Evolutionary conservation across 352 stramenopile genomes (phyloP).

Genomic region (Phytophthora syringae): DNA sequence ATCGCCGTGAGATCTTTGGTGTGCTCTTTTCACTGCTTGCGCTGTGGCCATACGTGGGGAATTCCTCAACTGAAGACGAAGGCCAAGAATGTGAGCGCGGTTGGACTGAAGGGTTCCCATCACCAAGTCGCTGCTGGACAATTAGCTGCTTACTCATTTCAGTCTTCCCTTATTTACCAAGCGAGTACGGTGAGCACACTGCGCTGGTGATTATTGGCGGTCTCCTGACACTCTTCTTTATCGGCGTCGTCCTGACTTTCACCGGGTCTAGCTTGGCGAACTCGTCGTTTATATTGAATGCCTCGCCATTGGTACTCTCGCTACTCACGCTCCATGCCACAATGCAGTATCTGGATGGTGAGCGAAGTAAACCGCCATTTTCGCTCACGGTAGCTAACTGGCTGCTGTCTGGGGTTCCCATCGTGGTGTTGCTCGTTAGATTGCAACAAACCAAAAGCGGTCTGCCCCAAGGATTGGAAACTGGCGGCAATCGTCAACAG

Average conservation of each 20-base stretch:
- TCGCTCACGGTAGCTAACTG: conserved; percentile 65
- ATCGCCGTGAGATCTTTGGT: conserved; percentile 69
- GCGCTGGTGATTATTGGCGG: conserved; percentile 63
- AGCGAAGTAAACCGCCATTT: conserved; percentile 59
- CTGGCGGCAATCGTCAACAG: conserved; percentile 1
- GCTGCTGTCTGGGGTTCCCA: conserved; percentile 49
- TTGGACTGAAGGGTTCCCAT: conserved; percentile 9
- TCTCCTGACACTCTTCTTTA: conserved; percentile 29
- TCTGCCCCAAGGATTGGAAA: conserved; percentile 12
- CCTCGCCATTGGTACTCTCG: conserved; percentile 37
- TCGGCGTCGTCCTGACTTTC: conserved; percentile 1
- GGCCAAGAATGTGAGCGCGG: neutral
- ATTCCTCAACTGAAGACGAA: conserved; percentile 4
- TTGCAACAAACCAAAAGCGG: conserved; percentile 11
- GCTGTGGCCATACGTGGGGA: conserved; percentile 48
- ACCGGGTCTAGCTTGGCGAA: conserved; percentile 1
- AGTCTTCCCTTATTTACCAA: conserved; percentile 76
- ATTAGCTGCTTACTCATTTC: conserved; percentile 64
- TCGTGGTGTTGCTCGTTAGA: conserved; percentile 41
- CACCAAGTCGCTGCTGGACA: conserved; percentile 46
- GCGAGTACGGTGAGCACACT: conserved; percentile 77
- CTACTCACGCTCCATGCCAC: conserved; percentile 55
- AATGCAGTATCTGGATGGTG: conserved; percentile 59
- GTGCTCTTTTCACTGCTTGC: conserved; percentile 66
- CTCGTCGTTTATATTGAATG: conserved; percentile 16